Base-by-base conservation (phyloP, 495 filamentous ascomycete species). In the Parathielavia hyrcaniae region DNA sequence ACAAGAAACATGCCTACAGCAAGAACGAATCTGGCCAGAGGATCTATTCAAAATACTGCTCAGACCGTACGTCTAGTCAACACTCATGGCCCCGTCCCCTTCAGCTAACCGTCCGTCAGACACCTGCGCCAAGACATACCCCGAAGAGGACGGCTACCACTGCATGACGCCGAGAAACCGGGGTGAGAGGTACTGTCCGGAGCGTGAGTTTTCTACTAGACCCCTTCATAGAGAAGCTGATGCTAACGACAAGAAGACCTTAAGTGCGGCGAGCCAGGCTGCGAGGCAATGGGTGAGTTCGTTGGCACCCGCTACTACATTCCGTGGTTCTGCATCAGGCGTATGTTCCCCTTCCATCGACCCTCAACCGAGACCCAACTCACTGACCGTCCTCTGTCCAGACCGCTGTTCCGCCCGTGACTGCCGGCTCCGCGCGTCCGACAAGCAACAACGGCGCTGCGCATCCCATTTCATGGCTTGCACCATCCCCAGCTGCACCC, bases 21-120 rank as follows among this genome's bases (percentile, higher is more conserved):
- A n/a, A 40, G 4, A n/a, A 9, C 23, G 12, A 23, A 14, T 36
- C 1, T 3, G 54, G 41, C 49, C 34, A 19, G 16, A 61, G 47
- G 36, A 46, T 57, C 36, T 61, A 61, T 41, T 57, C 59, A 32
- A 45, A 45, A 10, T 54, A 22, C 53, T 61, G 59, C 59, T 9
- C 34, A 14, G 10, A 48, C 34, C 59, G 53, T 56, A 20, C 22
- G 53, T 56, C 4, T 16, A 12, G 17, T 14, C 13, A 19, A 9
- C 4, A 1, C 39, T n/a, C n/a, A 30, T 12, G 5, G 5, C 40
- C 5, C 14, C 2, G 30, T 13, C 12, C 10, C n/a, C 17, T 30
- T 19, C n/a, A 3, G 14, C 20, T 38, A n/a, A 47, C 43, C 19
- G 4, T 20, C 9, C 12, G 3, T 5, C 44, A 56, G 53, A 61